Base-by-base conservation (phyloP, 805 yeast species). In the Candida piceae region DNA sequence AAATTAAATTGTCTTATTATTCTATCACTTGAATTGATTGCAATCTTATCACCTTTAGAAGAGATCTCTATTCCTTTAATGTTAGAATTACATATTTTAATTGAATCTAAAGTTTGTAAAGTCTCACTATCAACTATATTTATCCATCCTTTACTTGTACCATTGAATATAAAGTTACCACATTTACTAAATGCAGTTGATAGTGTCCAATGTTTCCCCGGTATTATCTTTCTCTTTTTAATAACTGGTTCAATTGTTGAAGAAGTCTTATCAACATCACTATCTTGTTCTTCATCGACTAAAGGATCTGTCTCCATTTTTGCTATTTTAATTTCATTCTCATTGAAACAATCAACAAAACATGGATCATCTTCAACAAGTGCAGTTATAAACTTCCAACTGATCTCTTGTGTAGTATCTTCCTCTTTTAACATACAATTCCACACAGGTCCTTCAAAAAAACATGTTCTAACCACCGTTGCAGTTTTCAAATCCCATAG, bases 101-200 rank as follows among this genome's bases (percentile, higher is more conserved):
- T 24, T 4, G 55, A 49, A 40, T 69, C 67, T 2, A 78, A 57
- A 8, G 72, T 57, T 17, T 63, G 52, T 4, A 50, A 42, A 0
- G 57, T 43, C 3, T 35, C 28, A 1, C 60, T 42, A 15, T 43
- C 49, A 17, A 73, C 53, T 10, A 87, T 67, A 42, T 78, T 78
- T 11, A 89, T 48, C 72, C 78, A 73, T 1, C 97, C 97, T 55
- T 83, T 80, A 39, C 80, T 79, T 3, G 95, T 86, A 0, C 96
- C 97, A 0, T 81, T 66, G 25, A 86, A 62, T 2, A 87, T 65
- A 39, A 67, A 74, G 13, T 62, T 66, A 3, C 81, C 88, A 34
- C 67, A 52, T 2, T 72, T 73, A 25, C 73, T 69, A 53, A 76
- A 78, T 1, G 68, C 61, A 1, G 76, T 56, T 4, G 68, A 74